Evolutionary conservation across 1,139 yeast species (phyloP), one percentile per base, ranked within the genome.

Genomic region (Blastobotrys aristatus): DNA sequence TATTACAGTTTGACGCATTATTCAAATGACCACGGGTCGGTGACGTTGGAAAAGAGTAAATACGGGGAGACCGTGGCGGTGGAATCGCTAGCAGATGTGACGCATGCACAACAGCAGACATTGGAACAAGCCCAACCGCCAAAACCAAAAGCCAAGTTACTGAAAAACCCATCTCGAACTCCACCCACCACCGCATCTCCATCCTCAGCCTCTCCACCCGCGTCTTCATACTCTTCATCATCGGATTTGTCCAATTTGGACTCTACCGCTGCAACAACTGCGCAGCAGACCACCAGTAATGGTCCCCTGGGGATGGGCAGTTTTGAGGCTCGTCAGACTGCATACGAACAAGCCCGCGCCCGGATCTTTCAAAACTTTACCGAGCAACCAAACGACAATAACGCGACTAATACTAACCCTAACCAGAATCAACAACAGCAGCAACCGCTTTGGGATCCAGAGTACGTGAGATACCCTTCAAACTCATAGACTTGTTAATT

Each of bases 1-100:
- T 82, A 82, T 61, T 82, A 83, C 59, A 68, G 72, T 24, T 63
- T 84, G 48, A 79, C 77, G 16, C 84, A 79, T 55, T 70, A 71
- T 5, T 56, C 76, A 27, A 69, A 74, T 29, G 20, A 14, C 10
- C 40, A 42, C 17, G 78, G 77, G 32, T 69, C 79, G 11, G 75
- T 78, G 55, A 69, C 69, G n/a, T 56, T 69, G 13, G 69, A 61
- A 53, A 70, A 56, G 44, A 43, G n/a, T 18, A n/a, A 20, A 51
- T 18, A 36, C 36, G 21, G 17, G 30, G 35, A 29, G 45, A 44
- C 38, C 22, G 22, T 4, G 20, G 17, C 38, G 41, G 17, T 17
- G 30, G 16, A n/a, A 16, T 16, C 46, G 39, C 36, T 46, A 32
- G 31, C 35, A n/a, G 41, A 47, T 24, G 47, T 33, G 32, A 20